Evolutionary conservation across 176 grass and related monocot species (phyloP), one percentile per base, ranked within the genome.

Genomic region (Secale cereale): DNA sequence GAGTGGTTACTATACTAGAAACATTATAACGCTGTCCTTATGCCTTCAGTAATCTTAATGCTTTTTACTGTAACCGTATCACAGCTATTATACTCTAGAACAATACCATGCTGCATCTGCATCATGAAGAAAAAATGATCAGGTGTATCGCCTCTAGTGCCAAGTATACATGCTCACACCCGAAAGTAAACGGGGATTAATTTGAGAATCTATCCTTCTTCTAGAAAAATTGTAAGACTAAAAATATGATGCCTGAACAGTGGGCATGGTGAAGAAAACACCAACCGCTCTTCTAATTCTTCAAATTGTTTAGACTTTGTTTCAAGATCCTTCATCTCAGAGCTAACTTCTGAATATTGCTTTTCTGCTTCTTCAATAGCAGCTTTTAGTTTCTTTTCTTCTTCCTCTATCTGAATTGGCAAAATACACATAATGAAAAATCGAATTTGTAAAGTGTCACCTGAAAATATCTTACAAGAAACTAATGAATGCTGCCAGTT

Each of bases 331-430:
- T 97, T 94, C 88, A 89, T 88, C 80, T 96, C 92, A 17, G 84
- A 81, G 84, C 73, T 88, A 72, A 97, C 92, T 81, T 94, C 88
- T 26, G 86, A 91, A 83, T 83, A 92, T 72, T 90, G 91, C 41
- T 94, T 96, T 86, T 99, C 97, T 88, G 90, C 85, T 97, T 96
- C 88, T 91, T 92, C 88, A 78, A 97, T 97, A 66, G 86, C 92
- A 85, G 88, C 65, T 67, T 89, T 91, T 68, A 97, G 88, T 89
- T 83, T 87, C 84, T 74, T 92, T 75, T 92, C 90, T 89, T 97
- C 92, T 86, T 97, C 61, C 79, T 94, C 94, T 22, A 97, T 90
- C 97, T 99, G 57, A 59, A 81, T 74, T 86, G 39, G 22, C 25
- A 87, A 23, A 82, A 59, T 30, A 74, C 30, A 78, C 41, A 81